Conservation (phyloP, 257 asterid species). For the Sherardia arvensis region DNA sequence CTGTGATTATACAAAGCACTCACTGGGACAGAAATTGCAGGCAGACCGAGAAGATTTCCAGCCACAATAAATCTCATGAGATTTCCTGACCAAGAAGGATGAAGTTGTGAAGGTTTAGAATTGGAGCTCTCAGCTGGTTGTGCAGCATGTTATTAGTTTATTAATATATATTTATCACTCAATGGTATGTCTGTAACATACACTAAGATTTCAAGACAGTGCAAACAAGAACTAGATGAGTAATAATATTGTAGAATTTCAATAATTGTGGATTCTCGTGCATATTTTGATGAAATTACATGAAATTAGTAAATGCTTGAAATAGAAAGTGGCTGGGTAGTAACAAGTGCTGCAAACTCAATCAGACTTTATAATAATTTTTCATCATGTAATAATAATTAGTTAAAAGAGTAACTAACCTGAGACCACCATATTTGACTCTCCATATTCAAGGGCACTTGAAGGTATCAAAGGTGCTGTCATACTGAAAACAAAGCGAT, state of each 20-base stretch:
- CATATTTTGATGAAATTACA: too few relatives aligned
- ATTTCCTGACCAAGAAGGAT: constrained; percentile 43
- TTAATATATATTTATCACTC: neutral
- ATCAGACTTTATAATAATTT: neutral
- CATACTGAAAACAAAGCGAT: constrained; percentile 39
- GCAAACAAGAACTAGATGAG: neutral
- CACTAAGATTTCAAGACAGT: neutral
- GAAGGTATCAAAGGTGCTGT: constrained; percentile 91
- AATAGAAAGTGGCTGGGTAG: neutral
- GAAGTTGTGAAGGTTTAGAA: neutral
- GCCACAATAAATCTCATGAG: constrained; percentile 74
- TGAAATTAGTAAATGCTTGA: neutral
- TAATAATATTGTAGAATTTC: too few relatives aligned
- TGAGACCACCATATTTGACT: constrained; percentile 63
- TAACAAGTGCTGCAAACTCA: neutral
- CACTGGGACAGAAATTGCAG: constrained; percentile 90
- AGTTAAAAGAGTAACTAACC: constrained; percentile 18
- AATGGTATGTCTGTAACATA: neutral
- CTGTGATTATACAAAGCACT: constrained; percentile 18
- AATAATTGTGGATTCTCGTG: too few relatives aligned
- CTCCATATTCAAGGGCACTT: constrained; percentile 72
- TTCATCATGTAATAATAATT: too few relatives aligned
- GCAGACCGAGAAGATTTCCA: constrained; percentile 90
- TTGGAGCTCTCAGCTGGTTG: neutral
- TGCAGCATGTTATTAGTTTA: neutral